phyloP scores from a whole-genome alignment of 768 basidiomycete species.

The Ramaria sp. region DNA sequence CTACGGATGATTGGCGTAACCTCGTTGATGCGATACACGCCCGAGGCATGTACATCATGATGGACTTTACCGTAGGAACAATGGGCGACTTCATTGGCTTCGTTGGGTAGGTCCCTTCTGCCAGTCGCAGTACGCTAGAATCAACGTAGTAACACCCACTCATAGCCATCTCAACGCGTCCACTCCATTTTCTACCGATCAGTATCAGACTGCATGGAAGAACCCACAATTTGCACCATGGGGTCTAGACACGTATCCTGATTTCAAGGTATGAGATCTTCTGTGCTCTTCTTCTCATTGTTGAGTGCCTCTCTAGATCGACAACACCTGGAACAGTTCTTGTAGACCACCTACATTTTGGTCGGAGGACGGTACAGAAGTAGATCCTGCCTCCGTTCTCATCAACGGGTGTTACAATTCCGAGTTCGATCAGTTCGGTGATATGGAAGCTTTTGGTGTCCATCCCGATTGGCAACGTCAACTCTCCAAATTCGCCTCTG shows the following conservation, averaged over 20 bases:
- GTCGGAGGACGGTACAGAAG: conserved; percentile 59
- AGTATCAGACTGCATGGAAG: conserved; percentile 71
- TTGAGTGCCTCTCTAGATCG: conserved; percentile 29
- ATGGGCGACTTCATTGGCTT: conserved; percentile 85
- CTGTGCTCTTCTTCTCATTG: neutral
- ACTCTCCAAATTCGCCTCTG: conserved; percentile 89
- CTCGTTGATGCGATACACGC: conserved; percentile 70
- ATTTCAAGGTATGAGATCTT: conserved; percentile 48
- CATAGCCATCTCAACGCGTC: conserved; percentile 66
- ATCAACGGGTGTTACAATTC: conserved; percentile 62
- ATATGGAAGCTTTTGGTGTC: conserved; percentile 97
- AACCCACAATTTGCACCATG: conserved; percentile 67
- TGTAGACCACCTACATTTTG: conserved; percentile 75
- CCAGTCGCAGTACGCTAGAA: neutral
- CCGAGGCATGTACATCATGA: conserved; percentile 84
- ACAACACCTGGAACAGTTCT: conserved; percentile 60
- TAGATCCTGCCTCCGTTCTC: conserved; percentile 36
- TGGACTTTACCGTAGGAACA: conserved; percentile 90
- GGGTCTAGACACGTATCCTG: conserved; percentile 77
- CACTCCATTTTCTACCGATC: conserved; percentile 67
- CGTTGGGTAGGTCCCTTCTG: conserved; percentile 46
- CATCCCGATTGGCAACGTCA: conserved; percentile 92
- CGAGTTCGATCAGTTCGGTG: conserved; percentile 92
- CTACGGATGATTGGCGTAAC: conserved; percentile 64
- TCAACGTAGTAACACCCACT: conserved; percentile 8